A percentile compares a stretch with the other conserved stretches of the same genome.
These are phyloP conservation scores for Pseudoneurospora amorphoporcata DNA, from an alignment of 495 filamentous ascomycete species.

Conservation along the genomic window DNA sequence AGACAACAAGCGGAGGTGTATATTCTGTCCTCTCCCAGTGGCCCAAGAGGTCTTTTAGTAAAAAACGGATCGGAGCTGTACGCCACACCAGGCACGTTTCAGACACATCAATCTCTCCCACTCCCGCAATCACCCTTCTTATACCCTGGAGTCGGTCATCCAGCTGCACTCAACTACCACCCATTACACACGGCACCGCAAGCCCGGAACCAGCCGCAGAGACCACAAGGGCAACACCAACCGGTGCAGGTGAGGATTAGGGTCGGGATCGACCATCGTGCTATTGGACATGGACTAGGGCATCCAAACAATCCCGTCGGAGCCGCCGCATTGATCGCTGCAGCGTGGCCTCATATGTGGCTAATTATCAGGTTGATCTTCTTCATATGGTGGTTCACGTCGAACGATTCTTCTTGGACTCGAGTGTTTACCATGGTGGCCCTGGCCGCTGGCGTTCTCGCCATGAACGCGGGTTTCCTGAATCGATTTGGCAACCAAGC, in stretches of 20 bases:
- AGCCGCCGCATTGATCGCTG: conserved; percentile 37
- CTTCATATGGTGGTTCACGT: conserved; percentile 73
- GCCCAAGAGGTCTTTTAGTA: conserved; percentile 49
- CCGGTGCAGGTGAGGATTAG: background rate
- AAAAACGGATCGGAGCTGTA: conserved; percentile 34
- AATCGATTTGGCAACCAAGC: conserved; percentile 45
- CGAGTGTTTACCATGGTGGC: conserved; percentile 55
- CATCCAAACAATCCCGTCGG: conserved; percentile 31
- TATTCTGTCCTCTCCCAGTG: conserved; percentile 49
- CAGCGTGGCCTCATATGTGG: conserved; percentile 56
- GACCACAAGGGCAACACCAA: background rate
- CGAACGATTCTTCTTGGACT: conserved; percentile 57
- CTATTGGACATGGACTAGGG: conserved; percentile 1
- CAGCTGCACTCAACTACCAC: conserved; percentile 1
- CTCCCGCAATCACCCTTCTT: background rate
- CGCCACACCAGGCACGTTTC: conserved; percentile 23
- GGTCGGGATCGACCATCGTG: background rate
- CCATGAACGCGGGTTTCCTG: conserved; percentile 56
- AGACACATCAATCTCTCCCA: background rate
- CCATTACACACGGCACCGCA: background rate
- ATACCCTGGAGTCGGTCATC: background rate
- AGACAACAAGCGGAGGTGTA: conserved; percentile 39
- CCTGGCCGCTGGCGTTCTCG: conserved; percentile 47
- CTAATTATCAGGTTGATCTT: conserved; percentile 63
- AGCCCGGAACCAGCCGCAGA: background rate